Evolutionary conservation across 768 basidiomycete genomes (phyloP).

Genomic region (Tulasnella sp.): DNA sequence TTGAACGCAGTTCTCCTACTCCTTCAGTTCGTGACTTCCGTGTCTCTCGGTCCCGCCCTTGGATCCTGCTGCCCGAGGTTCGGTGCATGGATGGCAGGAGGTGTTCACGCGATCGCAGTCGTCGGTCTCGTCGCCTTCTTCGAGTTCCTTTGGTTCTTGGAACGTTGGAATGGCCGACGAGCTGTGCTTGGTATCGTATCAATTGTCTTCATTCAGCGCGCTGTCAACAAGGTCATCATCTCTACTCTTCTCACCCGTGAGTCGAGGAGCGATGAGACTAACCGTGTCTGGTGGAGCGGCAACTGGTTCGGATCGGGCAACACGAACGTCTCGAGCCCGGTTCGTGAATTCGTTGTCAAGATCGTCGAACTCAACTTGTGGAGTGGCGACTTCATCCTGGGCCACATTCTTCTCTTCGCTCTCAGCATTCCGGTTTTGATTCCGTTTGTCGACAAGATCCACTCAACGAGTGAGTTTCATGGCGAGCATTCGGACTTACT

Average conservation of each 20-base stretch:
- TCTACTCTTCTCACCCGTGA: slow-evolving; percentile 92
- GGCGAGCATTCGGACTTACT: neutral
- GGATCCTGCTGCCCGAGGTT: slow-evolving; percentile 81
- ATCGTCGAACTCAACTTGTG: slow-evolving; percentile 92
- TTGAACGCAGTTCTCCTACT: slow-evolving; percentile 88
- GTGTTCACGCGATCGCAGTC: slow-evolving; percentile 76
- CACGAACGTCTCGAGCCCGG: slow-evolving; percentile 94
- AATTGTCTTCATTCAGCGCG: slow-evolving; percentile 86
- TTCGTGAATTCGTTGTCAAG: slow-evolving; percentile 95
- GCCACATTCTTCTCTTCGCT: slow-evolving; percentile 84
- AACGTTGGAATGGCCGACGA: slow-evolving; percentile 85
- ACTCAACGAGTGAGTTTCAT: slow-evolving; percentile 74
- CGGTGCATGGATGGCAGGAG: slow-evolving; percentile 85
- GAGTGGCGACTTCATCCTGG: slow-evolving; percentile 88
- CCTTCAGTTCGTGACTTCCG: slow-evolving; percentile 77
- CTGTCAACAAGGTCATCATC: slow-evolving; percentile 92
- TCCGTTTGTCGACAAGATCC: slow-evolving; percentile 87
- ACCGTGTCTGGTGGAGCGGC: slow-evolving; percentile 98
- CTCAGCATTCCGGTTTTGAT: slow-evolving; percentile 81
- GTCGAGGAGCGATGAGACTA: slow-evolving; percentile 98
- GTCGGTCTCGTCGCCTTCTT: slow-evolving; percentile 86
- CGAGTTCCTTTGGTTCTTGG: slow-evolving; percentile 97
- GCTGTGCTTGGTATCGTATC: slow-evolving; percentile 90
- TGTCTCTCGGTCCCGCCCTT: slow-evolving; percentile 89
- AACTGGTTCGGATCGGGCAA: slow-evolving; percentile 90